Conservation (phyloP, 257 asterid species). For the Capsicum chinense region DNA sequence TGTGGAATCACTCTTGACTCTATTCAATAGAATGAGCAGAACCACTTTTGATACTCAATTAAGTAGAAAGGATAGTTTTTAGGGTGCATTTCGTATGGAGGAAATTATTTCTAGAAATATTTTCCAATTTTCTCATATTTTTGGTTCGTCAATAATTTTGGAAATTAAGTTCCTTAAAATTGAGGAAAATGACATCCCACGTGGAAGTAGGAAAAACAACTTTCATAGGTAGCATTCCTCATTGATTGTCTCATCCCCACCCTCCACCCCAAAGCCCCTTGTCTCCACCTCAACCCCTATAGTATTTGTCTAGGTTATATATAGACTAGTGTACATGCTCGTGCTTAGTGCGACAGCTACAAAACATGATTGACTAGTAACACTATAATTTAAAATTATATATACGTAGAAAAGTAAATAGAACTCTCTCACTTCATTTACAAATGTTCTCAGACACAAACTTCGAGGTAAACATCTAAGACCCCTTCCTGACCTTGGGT, state of each 20-base stretch:
- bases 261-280: not conserved
- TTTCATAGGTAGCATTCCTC: not conserved
- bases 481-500: no score
- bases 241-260: not conserved
- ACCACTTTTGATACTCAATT: not conserved
- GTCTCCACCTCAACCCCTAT: not conserved
- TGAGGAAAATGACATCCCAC: not conserved
- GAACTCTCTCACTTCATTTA: no score
- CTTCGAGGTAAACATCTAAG: no score
- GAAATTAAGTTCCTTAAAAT: not conserved
- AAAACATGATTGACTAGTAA: no score
- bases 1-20: not conserved
- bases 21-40: not conserved
- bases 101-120: not conserved
- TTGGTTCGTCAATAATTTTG: not conserved
- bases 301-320: not conserved
- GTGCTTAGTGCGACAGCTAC: no score
- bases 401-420: no score
- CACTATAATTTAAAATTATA: no score
- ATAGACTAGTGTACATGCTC: no score
- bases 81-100: not conserved
- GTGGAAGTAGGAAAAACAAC: not conserved
- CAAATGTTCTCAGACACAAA: no score
- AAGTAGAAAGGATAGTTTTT: not conserved
- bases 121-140: not conserved